phyloP scores from a whole-genome alignment of 2,329 filamentous ascomycete genomes.

The Penicillium italicum region DNA sequence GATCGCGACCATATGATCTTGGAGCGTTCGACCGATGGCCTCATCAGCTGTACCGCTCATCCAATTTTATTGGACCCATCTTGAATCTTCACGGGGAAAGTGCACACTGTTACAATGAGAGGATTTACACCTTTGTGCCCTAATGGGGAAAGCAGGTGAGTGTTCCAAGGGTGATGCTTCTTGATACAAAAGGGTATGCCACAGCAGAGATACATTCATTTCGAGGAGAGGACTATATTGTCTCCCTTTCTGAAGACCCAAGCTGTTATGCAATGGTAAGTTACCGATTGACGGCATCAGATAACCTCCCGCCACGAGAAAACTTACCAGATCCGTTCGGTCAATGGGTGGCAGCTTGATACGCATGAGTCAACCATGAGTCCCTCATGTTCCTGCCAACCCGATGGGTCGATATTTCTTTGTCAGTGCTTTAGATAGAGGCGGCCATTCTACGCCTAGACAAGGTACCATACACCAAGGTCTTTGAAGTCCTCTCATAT shows the following conservation, averaged over 20 bases:
- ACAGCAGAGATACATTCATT: too few species aligned
- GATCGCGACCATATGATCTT: neutral
- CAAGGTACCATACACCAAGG: neutral
- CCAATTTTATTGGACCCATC: neutral
- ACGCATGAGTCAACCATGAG: too few species aligned
- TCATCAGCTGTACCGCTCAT: neutral
- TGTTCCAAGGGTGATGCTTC: too few species aligned
- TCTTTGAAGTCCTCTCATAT: neutral
- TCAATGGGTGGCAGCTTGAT: too few species aligned
- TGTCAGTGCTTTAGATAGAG: neutral
- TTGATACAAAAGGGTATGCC: too few species aligned
- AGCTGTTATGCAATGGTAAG: too few species aligned
- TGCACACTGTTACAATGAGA: neutral
- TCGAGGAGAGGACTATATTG: too few species aligned
- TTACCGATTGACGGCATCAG: too few species aligned
- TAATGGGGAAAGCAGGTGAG: neutral
- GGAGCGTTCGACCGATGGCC: conserved; percentile 2
- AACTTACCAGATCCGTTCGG: too few species aligned
- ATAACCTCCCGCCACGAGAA: too few species aligned
- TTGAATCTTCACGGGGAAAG: neutral
- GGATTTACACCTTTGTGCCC: neutral
- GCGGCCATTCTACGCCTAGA: neutral
- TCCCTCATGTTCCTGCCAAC: too few species aligned
- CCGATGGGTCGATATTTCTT: neutral
- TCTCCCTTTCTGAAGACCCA: too few species aligned